Percentiles rank a stretch among this genome's conserved stretches.
phyloP scores from a whole-genome alignment of 139 green algal genomes.

The Tetraselmis chui region DNA sequence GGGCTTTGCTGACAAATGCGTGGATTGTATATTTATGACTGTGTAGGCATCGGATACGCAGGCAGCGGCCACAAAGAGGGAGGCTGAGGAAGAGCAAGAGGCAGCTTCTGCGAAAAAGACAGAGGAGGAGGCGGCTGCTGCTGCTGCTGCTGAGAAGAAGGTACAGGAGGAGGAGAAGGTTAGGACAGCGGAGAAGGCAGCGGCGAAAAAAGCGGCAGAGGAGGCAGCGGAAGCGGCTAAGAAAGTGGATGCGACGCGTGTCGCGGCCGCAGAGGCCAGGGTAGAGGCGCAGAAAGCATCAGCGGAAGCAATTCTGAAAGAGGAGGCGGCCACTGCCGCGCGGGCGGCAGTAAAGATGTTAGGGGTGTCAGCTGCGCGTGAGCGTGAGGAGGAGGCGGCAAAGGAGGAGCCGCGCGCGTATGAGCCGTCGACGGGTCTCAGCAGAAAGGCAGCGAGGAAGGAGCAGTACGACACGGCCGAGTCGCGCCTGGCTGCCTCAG shows the following conservation, averaged over 20 bases:
- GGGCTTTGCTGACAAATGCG: no score
- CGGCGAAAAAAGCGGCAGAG: neutral
- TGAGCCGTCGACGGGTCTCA: neutral
- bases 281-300: conserved; percentile 1
- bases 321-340: conserved; percentile 1
- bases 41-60: no score
- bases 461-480: conserved; percentile 15
- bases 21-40: no score
- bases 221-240: neutral
- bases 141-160: no score
- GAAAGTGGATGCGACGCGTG: neutral
- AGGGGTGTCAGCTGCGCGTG: neutral
- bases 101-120: no score
- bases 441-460: conserved; percentile 11
- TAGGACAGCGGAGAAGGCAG: conserved; percentile 5
- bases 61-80: no score
- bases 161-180: no score
- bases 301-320: conserved; percentile 9
- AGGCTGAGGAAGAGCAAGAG: no score
- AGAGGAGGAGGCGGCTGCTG: no score
- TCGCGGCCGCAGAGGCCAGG: conserved; percentile 5
- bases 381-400: neutral
- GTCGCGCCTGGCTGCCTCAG: conserved; percentile 5
- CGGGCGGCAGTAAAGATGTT: neutral
- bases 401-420: neutral